Evolutionary conservation across 78 protist genomes (phyloP).

Genomic region (Planoprotostelium fungivorum): DNA sequence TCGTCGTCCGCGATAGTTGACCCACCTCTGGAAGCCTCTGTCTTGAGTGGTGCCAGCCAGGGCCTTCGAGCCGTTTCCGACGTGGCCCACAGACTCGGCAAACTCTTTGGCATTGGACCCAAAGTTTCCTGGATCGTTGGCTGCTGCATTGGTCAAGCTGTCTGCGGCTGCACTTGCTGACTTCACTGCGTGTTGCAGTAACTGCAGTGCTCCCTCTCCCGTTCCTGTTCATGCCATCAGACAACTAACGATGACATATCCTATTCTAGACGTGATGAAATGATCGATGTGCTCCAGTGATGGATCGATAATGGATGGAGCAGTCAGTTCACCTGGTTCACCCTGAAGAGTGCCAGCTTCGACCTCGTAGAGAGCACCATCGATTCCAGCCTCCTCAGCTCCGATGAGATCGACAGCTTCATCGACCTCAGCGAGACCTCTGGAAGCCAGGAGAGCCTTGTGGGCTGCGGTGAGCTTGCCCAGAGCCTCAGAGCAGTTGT

Average conservation of each 20-base stretch:
- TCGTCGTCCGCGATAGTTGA: too few relatives aligned
- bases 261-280: too few relatives aligned
- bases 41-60: conserved; percentile 45
- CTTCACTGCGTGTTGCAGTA: conserved; percentile 44
- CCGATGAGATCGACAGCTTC: background rate
- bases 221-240: background rate
- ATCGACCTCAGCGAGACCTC: conserved; percentile 5
- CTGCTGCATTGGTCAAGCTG: background rate
- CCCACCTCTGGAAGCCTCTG: conserved; percentile 22
- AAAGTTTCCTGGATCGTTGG: conserved; percentile 35
- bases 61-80: conserved; percentile 52
- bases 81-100: conserved; percentile 35
- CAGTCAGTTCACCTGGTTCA: too few relatives aligned
- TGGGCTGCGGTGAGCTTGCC: conserved; percentile 6
- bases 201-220: conserved; percentile 39
- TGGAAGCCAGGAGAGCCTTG: conserved; percentile 43
- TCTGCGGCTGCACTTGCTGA: conserved; percentile 15
- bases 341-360: background rate
- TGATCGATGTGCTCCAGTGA: too few relatives aligned
- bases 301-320: too few relatives aligned
- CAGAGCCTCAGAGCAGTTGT: conserved; percentile 15
- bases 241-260: background rate
- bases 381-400: background rate
- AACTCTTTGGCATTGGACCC: conserved; percentile 40
- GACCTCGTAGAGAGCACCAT: background rate